Evolutionary conservation across 768 basidiomycete species (phyloP).

Genomic region (Amanita polypyramis): DNA sequence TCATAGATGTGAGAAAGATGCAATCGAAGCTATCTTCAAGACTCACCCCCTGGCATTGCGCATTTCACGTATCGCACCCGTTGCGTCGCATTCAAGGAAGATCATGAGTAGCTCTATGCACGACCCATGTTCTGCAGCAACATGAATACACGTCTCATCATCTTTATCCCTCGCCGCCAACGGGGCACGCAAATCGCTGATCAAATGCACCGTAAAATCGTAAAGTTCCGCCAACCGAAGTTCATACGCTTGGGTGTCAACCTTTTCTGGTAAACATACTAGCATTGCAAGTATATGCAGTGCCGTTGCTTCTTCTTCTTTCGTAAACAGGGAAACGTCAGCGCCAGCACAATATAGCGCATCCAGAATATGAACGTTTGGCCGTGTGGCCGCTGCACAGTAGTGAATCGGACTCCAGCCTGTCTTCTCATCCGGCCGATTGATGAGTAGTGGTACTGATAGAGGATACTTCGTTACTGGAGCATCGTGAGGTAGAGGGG

Average conservation of each 20-base stretch:
- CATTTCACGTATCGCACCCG: constrained; percentile 42
- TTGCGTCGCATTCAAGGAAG: constrained; percentile 55
- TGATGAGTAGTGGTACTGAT: constrained; percentile 50
- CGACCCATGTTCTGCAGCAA: constrained; percentile 66
- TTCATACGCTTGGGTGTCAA: constrained; percentile 19
- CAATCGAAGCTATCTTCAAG: constrained; percentile 6
- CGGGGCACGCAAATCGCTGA: constrained; percentile 60
- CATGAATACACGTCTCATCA: constrained; percentile 71
- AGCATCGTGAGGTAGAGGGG: constrained; percentile 27
- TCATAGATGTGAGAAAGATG: background rate
- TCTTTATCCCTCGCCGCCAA: constrained; percentile 53
- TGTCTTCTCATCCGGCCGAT: constrained; percentile 44
- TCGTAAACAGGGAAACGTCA: constrained; percentile 61
- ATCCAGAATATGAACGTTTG: constrained; percentile 55
- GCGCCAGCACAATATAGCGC: constrained; percentile 69
- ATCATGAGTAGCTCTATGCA: constrained; percentile 53
- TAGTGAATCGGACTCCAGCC: constrained; percentile 73
- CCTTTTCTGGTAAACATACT: constrained; percentile 16
- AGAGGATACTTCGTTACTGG: constrained; percentile 30
- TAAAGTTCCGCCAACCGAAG: constrained; percentile 30
- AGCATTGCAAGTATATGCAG: constrained; percentile 55
- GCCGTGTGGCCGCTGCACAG: constrained; percentile 43
- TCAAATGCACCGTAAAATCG: constrained; percentile 55
- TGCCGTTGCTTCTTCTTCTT: constrained; percentile 50
- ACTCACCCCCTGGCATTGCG: constrained; percentile 65